These are phyloP conservation scores for Leccinum truebloodii DNA, from an alignment of 768 basidiomycete genomes.

Conservation along the genomic window DNA sequence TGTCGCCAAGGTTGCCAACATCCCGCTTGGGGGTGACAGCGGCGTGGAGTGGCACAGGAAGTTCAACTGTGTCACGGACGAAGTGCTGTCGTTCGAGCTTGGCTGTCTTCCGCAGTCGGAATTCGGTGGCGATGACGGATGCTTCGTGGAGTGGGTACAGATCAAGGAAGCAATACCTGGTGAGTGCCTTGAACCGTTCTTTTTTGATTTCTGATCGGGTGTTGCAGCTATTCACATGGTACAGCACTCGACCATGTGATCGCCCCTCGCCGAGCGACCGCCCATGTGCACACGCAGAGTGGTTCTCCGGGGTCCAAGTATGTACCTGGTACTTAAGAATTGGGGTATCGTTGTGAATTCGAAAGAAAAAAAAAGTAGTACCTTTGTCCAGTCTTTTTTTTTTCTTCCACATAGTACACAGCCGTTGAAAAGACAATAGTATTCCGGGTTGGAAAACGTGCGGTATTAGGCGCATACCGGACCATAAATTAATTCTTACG, in stretches of 20 bases:
- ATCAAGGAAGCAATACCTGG: slow-evolving; percentile 14
- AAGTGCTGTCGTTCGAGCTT: slow-evolving; percentile 17
- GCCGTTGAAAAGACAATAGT: background rate
- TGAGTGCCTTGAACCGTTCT: background rate
- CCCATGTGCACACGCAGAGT: background rate
- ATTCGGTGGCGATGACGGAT: slow-evolving; percentile 8
- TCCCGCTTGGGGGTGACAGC: background rate
- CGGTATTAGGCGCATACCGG: too few species aligned
- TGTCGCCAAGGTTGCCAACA: slow-evolving; percentile 6
- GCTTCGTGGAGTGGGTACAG: slow-evolving; percentile 15
- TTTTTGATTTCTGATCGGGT: background rate
- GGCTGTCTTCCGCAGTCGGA: slow-evolving; percentile 11
- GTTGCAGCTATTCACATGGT: slow-evolving; percentile 14
- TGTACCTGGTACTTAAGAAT: background rate
- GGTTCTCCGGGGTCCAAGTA: background rate
- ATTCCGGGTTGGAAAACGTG: too few species aligned
- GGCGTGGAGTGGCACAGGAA: slow-evolving; percentile 4
- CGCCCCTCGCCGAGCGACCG: background rate
- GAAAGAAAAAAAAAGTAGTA: background rate
- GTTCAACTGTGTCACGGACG: slow-evolving; percentile 9
- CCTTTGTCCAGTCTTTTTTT: background rate
- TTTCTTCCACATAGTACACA: background rate
- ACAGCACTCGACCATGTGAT: slow-evolving; percentile 12
- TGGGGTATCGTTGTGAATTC: background rate
- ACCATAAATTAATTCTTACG: too few species aligned